A percentile compares a stretch with the other conserved stretches of the same genome.
phyloP scores from a whole-genome alignment of 805 yeast species.

The Trichomonascus vanleenenianus region DNA sequence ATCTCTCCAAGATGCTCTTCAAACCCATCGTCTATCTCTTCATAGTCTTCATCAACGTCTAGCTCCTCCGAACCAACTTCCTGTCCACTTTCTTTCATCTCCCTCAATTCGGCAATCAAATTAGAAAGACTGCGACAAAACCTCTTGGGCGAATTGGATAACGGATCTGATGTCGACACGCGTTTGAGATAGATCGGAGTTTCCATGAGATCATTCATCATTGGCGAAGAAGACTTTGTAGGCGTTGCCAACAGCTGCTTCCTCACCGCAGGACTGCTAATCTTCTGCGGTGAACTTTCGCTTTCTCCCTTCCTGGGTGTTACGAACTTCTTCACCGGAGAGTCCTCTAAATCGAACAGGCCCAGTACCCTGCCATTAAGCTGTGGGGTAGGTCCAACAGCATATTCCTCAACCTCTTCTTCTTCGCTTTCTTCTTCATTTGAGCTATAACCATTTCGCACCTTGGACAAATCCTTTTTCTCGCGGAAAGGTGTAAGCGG shows the following conservation, averaged over 20 bases:
- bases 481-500: neutral
- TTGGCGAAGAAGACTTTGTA: conserved; percentile 4
- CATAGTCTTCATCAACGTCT: conserved; percentile 11
- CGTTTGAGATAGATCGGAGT: conserved; percentile 12
- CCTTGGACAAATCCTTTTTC: neutral
- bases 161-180: neutral
- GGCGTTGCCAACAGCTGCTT: neutral
- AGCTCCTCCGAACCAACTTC: conserved; percentile 19
- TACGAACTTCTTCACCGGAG: conserved; percentile 1
- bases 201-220: conserved; percentile 1
- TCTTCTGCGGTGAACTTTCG: neutral
- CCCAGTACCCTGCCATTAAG: conserved; percentile 69
- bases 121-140: conserved; percentile 31
- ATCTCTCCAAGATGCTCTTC: conserved; percentile 17
- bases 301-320: neutral
- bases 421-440: neutral
- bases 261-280: too few relatives aligned
- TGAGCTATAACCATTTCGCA: neutral
- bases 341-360: conserved; percentile 47
- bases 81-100: conserved; percentile 20
- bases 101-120: conserved; percentile 37
- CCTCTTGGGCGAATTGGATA: conserved; percentile 4
- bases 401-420: conserved; percentile 20
- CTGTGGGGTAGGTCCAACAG: conserved; percentile 84
- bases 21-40: conserved; percentile 8